Evolutionary conservation across 1,284 basidiomycete genomes (phyloP).

Genomic region (Heterobasidion annosum): DNA sequence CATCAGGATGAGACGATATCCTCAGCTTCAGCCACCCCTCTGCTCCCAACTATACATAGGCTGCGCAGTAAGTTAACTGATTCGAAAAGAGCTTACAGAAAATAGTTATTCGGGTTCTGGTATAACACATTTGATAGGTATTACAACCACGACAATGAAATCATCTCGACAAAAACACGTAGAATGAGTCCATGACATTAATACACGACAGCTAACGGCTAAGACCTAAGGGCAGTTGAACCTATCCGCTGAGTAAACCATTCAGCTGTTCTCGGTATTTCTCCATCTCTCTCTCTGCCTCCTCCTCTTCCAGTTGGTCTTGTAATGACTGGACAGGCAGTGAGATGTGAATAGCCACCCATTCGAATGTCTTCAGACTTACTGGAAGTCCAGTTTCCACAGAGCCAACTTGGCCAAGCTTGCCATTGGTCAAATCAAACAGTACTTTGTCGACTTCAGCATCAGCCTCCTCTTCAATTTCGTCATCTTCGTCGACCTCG

Average conservation of each 20-base stretch:
- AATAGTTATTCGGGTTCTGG: no score
- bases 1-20: no score
- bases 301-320: slow-evolving; percentile 65
- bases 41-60: no score
- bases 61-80: no score
- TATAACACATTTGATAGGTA: no score
- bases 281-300: slow-evolving; percentile 79
- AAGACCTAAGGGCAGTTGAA: background rate
- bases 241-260: slow-evolving; percentile 71
- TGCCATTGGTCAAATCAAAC: slow-evolving; percentile 93
- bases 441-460: slow-evolving; percentile 96
- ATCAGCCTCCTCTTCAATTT: slow-evolving; percentile 94
- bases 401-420: slow-evolving; percentile 76
- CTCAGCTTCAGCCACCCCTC: no score
- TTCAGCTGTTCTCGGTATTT: slow-evolving; percentile 81
- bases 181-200: no score
- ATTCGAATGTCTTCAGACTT: slow-evolving; percentile 21
- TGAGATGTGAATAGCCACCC: background rate
- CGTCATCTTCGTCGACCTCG: slow-evolving; percentile 87
- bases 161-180: no score
- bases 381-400: slow-evolving; percentile 77
- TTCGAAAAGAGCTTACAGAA: no score
- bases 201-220: no score
- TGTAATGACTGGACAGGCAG: slow-evolving; percentile 34
- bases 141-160: no score